These are phyloP conservation scores for Yamadazyma nakazawae DNA, from an alignment of 805 yeast genomes.

Conservation along the genomic window DNA sequence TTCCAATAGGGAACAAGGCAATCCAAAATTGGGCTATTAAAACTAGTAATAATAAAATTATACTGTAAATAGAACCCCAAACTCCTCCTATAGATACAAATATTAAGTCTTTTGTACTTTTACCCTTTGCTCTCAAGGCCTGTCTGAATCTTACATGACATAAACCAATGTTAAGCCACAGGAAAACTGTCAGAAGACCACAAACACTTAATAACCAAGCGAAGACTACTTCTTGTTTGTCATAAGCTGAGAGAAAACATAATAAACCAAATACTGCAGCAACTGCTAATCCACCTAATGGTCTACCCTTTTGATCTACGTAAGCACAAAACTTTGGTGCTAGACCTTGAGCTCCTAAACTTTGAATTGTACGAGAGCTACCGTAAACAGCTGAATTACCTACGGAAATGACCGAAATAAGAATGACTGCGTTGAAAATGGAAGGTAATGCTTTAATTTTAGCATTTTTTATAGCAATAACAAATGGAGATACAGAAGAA, in stretches of 20 bases:
- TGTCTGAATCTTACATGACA: slow-evolving; percentile 41
- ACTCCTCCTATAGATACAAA: slow-evolving; percentile 35
- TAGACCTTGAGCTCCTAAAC: slow-evolving; percentile 67
- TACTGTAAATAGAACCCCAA: slow-evolving; percentile 35
- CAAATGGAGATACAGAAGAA: slow-evolving; percentile 71
- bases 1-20: slow-evolving; percentile 36
- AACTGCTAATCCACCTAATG: slow-evolving; percentile 34
- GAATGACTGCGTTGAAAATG: slow-evolving; percentile 69
- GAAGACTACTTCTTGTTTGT: slow-evolving; percentile 31
- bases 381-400: slow-evolving; percentile 75
- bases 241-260: slow-evolving; percentile 35
- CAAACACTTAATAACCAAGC: slow-evolving; percentile 41
- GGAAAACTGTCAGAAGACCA: slow-evolving; percentile 39
- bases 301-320: slow-evolving; percentile 42
- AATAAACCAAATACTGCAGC: slow-evolving; percentile 35
- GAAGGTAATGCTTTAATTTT: slow-evolving; percentile 66
- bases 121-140: slow-evolving; percentile 33
- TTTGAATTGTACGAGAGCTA: slow-evolving; percentile 66
- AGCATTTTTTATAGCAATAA: slow-evolving; percentile 61
- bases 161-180: slow-evolving; percentile 40
- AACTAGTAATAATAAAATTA: slow-evolving; percentile 29
- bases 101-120: slow-evolving; percentile 31
- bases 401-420: slow-evolving; percentile 70
- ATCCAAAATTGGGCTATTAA: slow-evolving; percentile 37
- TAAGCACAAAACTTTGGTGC: slow-evolving; percentile 50